Evolutionary conservation across 176 grass and related monocot species (phyloP).

Genomic region (Triticum urartu): DNA sequence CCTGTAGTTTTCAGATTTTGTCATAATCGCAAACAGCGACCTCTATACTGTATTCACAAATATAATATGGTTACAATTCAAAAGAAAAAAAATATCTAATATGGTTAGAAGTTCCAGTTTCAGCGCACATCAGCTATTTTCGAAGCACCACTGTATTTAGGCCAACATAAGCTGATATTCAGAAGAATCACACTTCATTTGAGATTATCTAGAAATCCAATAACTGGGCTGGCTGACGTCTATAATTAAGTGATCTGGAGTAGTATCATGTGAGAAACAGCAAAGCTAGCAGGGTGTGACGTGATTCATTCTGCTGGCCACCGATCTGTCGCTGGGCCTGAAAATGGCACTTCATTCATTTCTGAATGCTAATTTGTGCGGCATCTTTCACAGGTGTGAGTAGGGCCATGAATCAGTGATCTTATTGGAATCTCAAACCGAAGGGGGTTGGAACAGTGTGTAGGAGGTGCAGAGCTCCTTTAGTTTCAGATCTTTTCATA

Average conservation of each 20-base stretch:
- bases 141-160: not conserved
- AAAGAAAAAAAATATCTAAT: no score
- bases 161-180: no score
- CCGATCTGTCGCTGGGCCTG: not conserved
- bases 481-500: not conserved
- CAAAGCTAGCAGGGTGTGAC: not conserved
- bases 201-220: not conserved
- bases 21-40: not conserved
- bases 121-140: not conserved
- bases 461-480: not conserved
- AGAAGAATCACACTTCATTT: no score
- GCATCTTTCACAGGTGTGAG: not conserved
- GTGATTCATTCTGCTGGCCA: not conserved
- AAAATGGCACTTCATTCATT: not conserved
- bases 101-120: not conserved
- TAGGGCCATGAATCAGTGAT: slow-evolving; percentile 1
- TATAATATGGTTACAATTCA: not conserved
- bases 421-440: not conserved
- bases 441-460: not conserved
- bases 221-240: not conserved
- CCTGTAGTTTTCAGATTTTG: not conserved
- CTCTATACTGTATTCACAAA: not conserved
- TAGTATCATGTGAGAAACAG: not conserved
- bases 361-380: not conserved
- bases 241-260: not conserved